phyloP scores from a whole-genome alignment of 1,139 yeast genomes.

The Candida sp. region DNA sequence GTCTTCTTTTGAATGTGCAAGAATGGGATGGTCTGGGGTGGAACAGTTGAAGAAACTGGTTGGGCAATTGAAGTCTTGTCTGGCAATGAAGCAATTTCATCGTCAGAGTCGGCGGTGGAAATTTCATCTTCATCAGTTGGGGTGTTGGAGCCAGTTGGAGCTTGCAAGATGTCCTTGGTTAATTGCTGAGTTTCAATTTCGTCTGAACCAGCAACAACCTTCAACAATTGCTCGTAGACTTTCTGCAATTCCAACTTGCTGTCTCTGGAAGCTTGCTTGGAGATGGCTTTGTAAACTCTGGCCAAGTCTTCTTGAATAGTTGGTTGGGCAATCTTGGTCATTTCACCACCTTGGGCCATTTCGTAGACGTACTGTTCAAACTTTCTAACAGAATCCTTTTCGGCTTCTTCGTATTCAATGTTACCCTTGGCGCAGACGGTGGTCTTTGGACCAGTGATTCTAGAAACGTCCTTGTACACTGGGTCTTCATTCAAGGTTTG shows the following conservation, averaged over 20 bases:
- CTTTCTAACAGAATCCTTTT: constrained; percentile 91
- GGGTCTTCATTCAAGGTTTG: constrained; percentile 85
- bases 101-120: constrained; percentile 46
- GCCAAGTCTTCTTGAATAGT: constrained; percentile 86
- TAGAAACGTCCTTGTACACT: constrained; percentile 92
- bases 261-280: constrained; percentile 67
- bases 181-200: constrained; percentile 62
- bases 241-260: constrained; percentile 81
- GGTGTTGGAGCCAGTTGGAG: constrained; percentile 39
- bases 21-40: constrained; percentile 92
- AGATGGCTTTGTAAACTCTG: constrained; percentile 80
- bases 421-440: constrained; percentile 88
- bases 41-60: constrained; percentile 75
- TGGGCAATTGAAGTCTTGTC: constrained; percentile 70
- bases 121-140: constrained; percentile 53
- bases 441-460: constrained; percentile 96
- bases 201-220: constrained; percentile 69
- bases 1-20: constrained; percentile 85
- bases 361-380: constrained; percentile 95
- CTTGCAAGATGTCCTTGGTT: constrained; percentile 44
- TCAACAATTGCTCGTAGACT: constrained; percentile 78
- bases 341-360: constrained; percentile 95
- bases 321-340: constrained; percentile 72
- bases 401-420: constrained; percentile 79
- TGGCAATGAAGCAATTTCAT: constrained; percentile 85